Evolutionary conservation across 2,329 filamentous ascomycete genomes (phyloP), one percentile per base, ranked within the genome.

Genomic region (Aspergillus neotritici): DNA sequence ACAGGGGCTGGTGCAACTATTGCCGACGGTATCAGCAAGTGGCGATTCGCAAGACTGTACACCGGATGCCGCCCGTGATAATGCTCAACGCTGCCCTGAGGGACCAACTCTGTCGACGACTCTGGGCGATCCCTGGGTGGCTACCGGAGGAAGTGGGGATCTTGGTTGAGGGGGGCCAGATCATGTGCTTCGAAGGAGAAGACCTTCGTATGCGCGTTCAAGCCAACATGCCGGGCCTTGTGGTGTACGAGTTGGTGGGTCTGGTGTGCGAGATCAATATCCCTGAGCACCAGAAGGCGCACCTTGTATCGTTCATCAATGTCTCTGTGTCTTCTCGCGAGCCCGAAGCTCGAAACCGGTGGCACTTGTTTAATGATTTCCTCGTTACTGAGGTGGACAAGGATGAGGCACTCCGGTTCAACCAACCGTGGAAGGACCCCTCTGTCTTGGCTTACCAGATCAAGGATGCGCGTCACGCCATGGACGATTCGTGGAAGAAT

Each of bases 301-400:
- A 98, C 67, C 74, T 98, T 15, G 89, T 97, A 6, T 87, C 89
- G 9, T 85, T 94, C 64, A 82, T 95, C 53, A 94, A 98, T 63
- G 86, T 88, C 79, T 72, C 66, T 34, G 61, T 71, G 4, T 72
- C 65, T 8, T 60, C 62, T 16, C 56, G 57, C 5, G 52, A 65
- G 28, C 63, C 77, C 0, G 75, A 80, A 1, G 72, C 71, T 3
- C 76, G 81, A 50, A 84, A 80, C 57, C 83, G 84, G 55, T 98
- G 94, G 94, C 88, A 97, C 66, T 69, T 98, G 1, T 96, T 98
- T 71, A 98, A 98, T 56, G 93, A 98, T 67, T 98, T 98, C 58
- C 70, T 95, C 30, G 94, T 98, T 15, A 81, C 86, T 10, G 82
- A 84, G 8, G 80, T 95, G 12, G 80, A 83, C 28, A 78, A 80